Base-by-base conservation (phyloP, 768 basidiomycete species). In the Suillus variegatus region DNA sequence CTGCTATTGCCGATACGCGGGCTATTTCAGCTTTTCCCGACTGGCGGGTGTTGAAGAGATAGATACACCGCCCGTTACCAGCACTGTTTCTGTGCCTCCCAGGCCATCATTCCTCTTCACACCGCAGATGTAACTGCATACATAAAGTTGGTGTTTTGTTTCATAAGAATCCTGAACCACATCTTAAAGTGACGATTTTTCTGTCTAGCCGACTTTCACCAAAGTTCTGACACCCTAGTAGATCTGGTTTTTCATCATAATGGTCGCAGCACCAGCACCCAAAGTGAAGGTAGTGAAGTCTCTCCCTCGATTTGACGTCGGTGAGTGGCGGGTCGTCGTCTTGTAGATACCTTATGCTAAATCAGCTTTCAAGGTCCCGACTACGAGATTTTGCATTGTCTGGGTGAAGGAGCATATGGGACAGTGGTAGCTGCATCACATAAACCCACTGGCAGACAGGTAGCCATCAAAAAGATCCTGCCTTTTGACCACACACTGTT, bases 401-500 rank as follows among this genome's bases (percentile, higher is more conserved):
- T 94, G 64, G 92, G 91, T 55, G 92, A 93, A 79, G 92, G 94
- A 63, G 93, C 94, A 56, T 95, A 95, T 74, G 95, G 95, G 38
- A 93, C 91, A 25, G 95, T 97, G 60, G 92, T 86, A 64, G 92
- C 95, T 63, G 96, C 95, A 41, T 80, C 91, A 44, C 95, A 97
- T 79, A 86, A 87, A 70, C 91, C 92, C 6, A 87, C 89, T 9
- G 87, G 89, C 40, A 87, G 88, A 66, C 87, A 93, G 75, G 94
- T 98, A 18, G 96, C 95, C 51, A 96, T 97, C 80, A 98, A 97
- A 85, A 95, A 94, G 79, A 91, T 97, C 72, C 87, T 92, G 49
- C 95, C 95, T 10, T 97, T 97, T 77, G 95, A 97, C 72, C 95
- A 97, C 75, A 90, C 93, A 40, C 83, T 97, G 76, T 97, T 95